Evolutionary conservation across 2,329 filamentous ascomycete species (phyloP).

Genomic region (Thelonectria rubi): DNA sequence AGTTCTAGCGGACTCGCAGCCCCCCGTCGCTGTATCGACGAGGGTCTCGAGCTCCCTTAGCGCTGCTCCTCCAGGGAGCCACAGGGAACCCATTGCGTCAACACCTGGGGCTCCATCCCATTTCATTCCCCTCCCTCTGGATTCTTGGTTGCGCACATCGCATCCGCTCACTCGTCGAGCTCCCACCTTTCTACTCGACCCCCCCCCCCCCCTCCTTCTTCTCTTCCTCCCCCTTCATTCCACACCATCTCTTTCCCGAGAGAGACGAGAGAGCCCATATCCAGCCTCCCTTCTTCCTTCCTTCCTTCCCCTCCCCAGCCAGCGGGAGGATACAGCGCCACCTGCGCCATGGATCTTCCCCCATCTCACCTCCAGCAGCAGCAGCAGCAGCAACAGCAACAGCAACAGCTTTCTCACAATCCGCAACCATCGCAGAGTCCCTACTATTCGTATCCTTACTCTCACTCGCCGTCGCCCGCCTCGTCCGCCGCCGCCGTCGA

Average conservation of each 20-base stretch:
- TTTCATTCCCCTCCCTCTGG: constrained; percentile 32
- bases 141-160: constrained; percentile 20
- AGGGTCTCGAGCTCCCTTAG: constrained; percentile 6
- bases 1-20: neutral
- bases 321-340: constrained; percentile 41
- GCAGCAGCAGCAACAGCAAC: constrained; percentile 29
- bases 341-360: constrained; percentile 46
- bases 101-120: constrained; percentile 34
- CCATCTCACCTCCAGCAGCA: constrained; percentile 35
- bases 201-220: constrained; percentile 17
- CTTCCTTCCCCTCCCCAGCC: constrained; percentile 28
- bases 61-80: constrained; percentile 17
- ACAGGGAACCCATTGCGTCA: constrained; percentile 41
- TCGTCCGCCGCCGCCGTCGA: constrained; percentile 33
- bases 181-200: neutral
- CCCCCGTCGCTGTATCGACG: neutral
- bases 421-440: constrained; percentile 31
- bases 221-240: constrained; percentile 19
- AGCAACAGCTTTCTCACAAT: constrained; percentile 24
- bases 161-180: neutral
- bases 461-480: constrained; percentile 34
- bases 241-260: constrained; percentile 27
- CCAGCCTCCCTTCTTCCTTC: constrained; percentile 8
- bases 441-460: constrained; percentile 33
- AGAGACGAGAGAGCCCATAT: constrained; percentile 17